phyloP scores from a whole-genome alignment of 129 eudicot genomes.

The Arctium lappa region DNA sequence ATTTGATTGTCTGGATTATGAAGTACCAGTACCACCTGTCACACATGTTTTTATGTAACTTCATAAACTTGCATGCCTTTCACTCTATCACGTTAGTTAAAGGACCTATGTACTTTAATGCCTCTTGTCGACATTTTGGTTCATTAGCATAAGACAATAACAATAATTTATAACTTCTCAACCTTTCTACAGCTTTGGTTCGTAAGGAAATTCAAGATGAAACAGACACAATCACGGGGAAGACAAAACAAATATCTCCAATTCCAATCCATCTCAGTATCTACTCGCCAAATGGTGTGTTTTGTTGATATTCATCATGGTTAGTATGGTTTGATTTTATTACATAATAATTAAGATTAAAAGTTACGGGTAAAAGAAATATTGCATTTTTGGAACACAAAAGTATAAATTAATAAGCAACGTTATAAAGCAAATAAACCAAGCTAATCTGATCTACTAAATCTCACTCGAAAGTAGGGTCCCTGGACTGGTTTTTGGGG shows the following conservation, averaged over 20 bases:
- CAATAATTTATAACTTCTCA: background rate
- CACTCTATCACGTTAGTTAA: background rate
- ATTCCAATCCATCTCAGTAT: constrained; percentile 97
- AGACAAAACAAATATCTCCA: constrained; percentile 86
- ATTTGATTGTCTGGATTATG: background rate
- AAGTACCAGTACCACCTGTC: background rate
- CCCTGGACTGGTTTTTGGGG: no score
- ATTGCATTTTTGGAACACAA: no score
- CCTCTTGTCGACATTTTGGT: background rate
- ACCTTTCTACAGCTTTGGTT: constrained; percentile 59
- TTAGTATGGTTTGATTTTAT: no score
- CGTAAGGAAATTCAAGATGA: constrained; percentile 96
- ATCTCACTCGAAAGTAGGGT: no score
- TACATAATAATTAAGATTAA: no score
- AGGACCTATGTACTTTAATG: background rate
- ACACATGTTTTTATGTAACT: constrained; percentile 8
- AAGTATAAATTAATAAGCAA: no score
- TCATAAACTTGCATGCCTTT: background rate
- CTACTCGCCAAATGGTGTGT: constrained; percentile 84
- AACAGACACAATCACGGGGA: constrained; percentile 94
- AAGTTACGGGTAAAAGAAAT: no score
- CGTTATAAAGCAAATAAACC: no score
- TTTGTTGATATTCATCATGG: background rate
- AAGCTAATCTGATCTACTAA: no score
- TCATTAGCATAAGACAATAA: background rate